A percentile compares a stretch with the other conserved stretches of the same genome.
These are phyloP conservation scores for Chaetomiaceae sp. DNA, from an alignment of 2,329 filamentous ascomycete species.

Conservation along the genomic window DNA sequence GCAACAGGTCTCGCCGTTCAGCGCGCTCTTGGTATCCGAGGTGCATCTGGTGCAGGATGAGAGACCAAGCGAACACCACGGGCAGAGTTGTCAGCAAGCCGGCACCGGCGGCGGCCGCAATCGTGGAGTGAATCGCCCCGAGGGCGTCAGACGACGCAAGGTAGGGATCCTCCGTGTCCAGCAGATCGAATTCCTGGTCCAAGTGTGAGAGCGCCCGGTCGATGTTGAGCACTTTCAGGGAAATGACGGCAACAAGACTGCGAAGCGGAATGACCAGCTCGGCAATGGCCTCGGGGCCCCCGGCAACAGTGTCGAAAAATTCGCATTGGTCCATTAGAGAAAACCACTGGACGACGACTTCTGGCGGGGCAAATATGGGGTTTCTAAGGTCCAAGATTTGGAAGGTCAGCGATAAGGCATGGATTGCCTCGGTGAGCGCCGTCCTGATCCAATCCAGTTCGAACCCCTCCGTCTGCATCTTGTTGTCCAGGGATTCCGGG, in stretches of 20 bases:
- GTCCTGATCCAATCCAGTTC: slow-evolving; percentile 56
- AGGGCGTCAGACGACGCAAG: slow-evolving; percentile 64
- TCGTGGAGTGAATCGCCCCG: slow-evolving; percentile 65
- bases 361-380: slow-evolving; percentile 49
- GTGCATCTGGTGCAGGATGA: slow-evolving; percentile 66
- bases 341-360: slow-evolving; percentile 65
- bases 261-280: slow-evolving; percentile 60
- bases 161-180: slow-evolving; percentile 49
- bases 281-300: slow-evolving; percentile 38
- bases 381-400: slow-evolving; percentile 57
- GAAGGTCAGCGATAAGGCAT: slow-evolving; percentile 68
- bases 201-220: slow-evolving; percentile 51
- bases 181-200: slow-evolving; percentile 42
- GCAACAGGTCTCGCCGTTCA: slow-evolving; percentile 52
- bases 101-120: slow-evolving; percentile 53
- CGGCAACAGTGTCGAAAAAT: slow-evolving; percentile 62
- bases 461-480: slow-evolving; percentile 44
- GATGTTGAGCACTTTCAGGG: slow-evolving; percentile 65
- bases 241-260: slow-evolving; percentile 62
- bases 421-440: slow-evolving; percentile 63
- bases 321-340: slow-evolving; percentile 59
- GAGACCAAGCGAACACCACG: slow-evolving; percentile 73
- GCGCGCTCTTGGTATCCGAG: slow-evolving; percentile 55
- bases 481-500: slow-evolving; percentile 36
- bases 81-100: slow-evolving; percentile 61